A percentile compares a stretch with the other conserved stretches of the same genome.
Conservation (phyloP, 2,329 filamentous ascomycete genomes). For the Scopulariopsis brevicaulis region DNA sequence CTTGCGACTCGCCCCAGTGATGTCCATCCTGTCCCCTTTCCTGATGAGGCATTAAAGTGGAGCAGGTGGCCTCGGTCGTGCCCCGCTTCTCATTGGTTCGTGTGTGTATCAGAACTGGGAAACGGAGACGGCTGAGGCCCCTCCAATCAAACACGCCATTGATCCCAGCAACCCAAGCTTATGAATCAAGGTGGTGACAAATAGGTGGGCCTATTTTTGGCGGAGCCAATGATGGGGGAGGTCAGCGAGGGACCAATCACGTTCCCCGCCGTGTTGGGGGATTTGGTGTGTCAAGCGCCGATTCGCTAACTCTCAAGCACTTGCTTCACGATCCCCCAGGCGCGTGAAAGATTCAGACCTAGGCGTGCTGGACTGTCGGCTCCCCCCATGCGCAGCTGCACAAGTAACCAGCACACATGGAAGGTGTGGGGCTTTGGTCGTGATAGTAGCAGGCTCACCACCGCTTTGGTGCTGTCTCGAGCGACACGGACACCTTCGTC, state of each 20-base stretch:
- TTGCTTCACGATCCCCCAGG: background rate
- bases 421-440: too few species aligned
- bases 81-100: background rate
- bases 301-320: background rate
- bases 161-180: background rate
- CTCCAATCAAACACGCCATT: background rate
- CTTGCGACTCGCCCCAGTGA: background rate
- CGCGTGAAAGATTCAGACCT: background rate
- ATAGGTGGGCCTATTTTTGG: background rate
- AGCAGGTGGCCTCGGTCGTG: background rate
- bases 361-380: too few species aligned
- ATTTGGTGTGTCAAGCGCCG: background rate
- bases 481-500: too few species aligned
- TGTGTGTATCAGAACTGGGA: background rate
- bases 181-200: background rate
- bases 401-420: too few species aligned
- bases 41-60: slow-evolving; percentile 1
- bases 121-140: background rate
- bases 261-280: background rate
- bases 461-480: too few species aligned
- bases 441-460: too few species aligned
- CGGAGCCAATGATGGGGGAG: background rate
- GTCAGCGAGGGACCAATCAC: background rate
- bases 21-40: background rate
- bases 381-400: too few species aligned